Evolutionary conservation across 1,284 basidiomycete genomes (phyloP).

Genomic region (Sporisorium exsertum): DNA sequence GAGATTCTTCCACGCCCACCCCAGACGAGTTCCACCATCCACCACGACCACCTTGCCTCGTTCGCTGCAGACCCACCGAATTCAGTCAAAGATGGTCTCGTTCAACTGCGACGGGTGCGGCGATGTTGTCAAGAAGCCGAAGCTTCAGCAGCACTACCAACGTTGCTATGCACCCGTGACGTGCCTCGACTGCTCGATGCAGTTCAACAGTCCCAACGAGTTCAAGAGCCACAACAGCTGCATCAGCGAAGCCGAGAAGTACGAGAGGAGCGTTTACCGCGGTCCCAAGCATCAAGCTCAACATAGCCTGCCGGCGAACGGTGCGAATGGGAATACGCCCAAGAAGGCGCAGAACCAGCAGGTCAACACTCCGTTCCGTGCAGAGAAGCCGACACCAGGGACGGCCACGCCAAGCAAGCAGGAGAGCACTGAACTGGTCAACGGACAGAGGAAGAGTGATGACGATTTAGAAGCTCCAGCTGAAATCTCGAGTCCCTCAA

Average conservation of each 20-base stretch:
- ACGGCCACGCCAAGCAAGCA: conserved; percentile 11
- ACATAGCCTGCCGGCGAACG: background rate
- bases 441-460: conserved; percentile 35
- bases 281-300: conserved; percentile 38
- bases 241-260: conserved; percentile 68
- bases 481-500: conserved; percentile 3
- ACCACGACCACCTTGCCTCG: background rate
- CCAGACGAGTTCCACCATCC: background rate
- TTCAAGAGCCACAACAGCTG: conserved; percentile 68
- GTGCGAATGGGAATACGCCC: conserved; percentile 12
- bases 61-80: background rate
- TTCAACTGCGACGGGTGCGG: conserved; percentile 68
- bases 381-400: conserved; percentile 2
- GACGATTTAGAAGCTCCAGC: conserved; percentile 6
- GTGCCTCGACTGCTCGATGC: conserved; percentile 66
- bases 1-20: background rate
- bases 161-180: conserved; percentile 65
- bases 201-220: conserved; percentile 63
- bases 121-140: conserved; percentile 69
- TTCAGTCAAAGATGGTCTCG: conserved; percentile 50
- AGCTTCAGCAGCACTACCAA: conserved; percentile 65
- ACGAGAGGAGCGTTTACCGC: conserved; percentile 60
- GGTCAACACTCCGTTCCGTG: background rate
- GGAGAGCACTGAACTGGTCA: conserved; percentile 14
- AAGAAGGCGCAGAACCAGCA: conserved; percentile 20